Evolutionary conservation across 2,329 filamentous ascomycete genomes (phyloP), one percentile per base, ranked within the genome.

Genomic region (Aspergillus sp.): DNA sequence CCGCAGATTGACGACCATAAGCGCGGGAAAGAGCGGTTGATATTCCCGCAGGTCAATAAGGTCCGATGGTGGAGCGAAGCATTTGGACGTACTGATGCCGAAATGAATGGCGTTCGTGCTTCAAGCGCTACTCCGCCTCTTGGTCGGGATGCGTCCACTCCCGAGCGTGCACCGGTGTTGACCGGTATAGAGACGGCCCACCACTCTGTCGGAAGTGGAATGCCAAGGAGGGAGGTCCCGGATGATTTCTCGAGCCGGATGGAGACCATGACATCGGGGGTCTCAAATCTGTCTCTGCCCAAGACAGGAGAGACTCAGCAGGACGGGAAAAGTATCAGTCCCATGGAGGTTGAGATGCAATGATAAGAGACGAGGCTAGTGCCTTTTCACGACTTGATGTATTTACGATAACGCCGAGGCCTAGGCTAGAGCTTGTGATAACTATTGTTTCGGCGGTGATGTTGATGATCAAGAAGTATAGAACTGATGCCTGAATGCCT

Each of bases 21-120:
- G 53, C 85, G 88, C 51, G 91, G 89, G 4, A 86, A 87, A 53
- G 92, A 96, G 68, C 82, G 91, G 3, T 82, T 99, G 6, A 80
- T 99, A 13, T 88, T 97, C 59, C 93, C 94, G 0, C 80, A 82
- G 3, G 76, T 88, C 1, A 82, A 83, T 11, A 87, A 95, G 56
- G 83, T 94, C n/a, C 83, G 91, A 55, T 99, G 94, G 94, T 99
- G 94, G 94, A 81, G 87, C 59, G 89, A 94, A 64, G 76, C 88
- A 1, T 99, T 97, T 72, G 90, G 91, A 44, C 84, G 92, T 29
- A 86, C 86, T 2, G 90, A 97, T 61, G 84, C 88, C 49, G 94
- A 99, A 69, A 97, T 99, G 93, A 99, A 99, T 63, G 84, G 83
- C 0, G 77, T 81, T 32, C 73, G 84, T 61, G 75, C 78, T 5